Percentiles rank a stretch among this genome's conserved stretches.
These are phyloP conservation scores for Tulasnella sp. DNA, from an alignment of 768 basidiomycete genomes.

Conservation along the genomic window DNA sequence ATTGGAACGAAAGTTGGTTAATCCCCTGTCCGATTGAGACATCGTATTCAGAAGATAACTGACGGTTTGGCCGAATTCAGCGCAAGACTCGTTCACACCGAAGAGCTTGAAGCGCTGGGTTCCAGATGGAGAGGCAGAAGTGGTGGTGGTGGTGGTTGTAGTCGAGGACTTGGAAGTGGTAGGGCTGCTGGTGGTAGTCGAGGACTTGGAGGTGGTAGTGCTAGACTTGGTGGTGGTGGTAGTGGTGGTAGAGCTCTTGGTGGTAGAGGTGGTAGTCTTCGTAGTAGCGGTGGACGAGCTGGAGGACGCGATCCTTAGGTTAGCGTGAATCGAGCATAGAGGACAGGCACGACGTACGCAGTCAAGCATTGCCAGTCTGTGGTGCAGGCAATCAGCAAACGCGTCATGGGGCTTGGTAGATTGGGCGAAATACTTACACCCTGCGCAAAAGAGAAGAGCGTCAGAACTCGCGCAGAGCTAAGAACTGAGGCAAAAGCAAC, in stretches of 20 bases:
- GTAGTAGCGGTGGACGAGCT: background rate
- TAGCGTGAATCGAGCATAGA: background rate
- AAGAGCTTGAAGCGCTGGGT: constrained; percentile 46
- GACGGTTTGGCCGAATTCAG: constrained; percentile 48
- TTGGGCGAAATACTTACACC: background rate
- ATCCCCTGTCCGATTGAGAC: constrained; percentile 24
- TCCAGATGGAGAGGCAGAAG: constrained; percentile 28
- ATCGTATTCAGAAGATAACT: background rate
- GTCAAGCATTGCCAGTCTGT: constrained; percentile 9
- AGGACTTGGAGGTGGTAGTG: constrained; percentile 24
- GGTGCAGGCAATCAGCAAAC: background rate
- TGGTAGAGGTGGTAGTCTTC: background rate
- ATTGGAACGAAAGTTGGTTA: constrained; percentile 45
- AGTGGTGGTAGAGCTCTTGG: background rate
- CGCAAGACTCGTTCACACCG: constrained; percentile 56
- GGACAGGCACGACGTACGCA: background rate
- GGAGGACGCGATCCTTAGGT: background rate
- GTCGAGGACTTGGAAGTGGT: constrained; percentile 18
- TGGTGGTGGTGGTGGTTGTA: constrained; percentile 25
- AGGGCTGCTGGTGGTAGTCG: background rate
- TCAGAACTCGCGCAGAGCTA: background rate
- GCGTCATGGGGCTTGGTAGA: background rate
- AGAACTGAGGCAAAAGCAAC: background rate
- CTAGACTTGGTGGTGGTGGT: constrained; percentile 21
- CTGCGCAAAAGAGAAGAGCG: background rate